Evolutionary conservation across 148 eudicot species (phyloP).

Genomic region (Selenicereus undatus): DNA sequence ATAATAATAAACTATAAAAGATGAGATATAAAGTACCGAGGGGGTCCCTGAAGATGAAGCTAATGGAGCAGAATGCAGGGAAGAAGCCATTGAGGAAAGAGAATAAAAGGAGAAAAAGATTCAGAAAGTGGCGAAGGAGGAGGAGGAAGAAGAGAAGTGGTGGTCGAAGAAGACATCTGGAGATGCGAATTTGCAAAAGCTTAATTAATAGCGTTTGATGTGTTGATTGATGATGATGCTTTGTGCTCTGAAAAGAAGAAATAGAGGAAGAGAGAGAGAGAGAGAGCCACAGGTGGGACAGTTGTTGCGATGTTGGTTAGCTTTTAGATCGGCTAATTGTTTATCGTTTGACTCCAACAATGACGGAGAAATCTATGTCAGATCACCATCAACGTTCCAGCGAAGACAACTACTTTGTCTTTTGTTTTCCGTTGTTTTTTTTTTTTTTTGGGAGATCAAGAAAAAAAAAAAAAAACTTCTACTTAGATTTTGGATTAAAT

Average conservation of each 20-base stretch:
- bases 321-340: neutral
- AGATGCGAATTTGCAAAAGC: conserved; percentile 12
- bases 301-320: conserved; percentile 18
- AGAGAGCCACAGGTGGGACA: neutral
- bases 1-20: neutral
- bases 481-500: too few relatives aligned
- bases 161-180: conserved; percentile 20
- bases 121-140: neutral
- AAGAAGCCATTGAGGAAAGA: conserved; percentile 37
- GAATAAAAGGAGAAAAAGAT: neutral
- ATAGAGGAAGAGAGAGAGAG: neutral
- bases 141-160: conserved; percentile 2
- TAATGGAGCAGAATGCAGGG: conserved; percentile 29
- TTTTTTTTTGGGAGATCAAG: too few relatives aligned
- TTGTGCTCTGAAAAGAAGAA: conserved; percentile 5
- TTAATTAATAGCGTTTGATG: neutral
- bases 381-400: too few relatives aligned
- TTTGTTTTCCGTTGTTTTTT: too few relatives aligned
- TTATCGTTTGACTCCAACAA: conserved; percentile 48
- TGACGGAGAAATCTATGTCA: conserved; percentile 77
- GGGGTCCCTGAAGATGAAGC: conserved; percentile 10
- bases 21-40: conserved; percentile 6
- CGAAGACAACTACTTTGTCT: neutral
- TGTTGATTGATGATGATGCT: neutral
- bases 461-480: too few relatives aligned